Base-by-base conservation (phyloP, 2,329 filamentous ascomycete genomes). In the Ceratocystis alfenasii region DNA sequence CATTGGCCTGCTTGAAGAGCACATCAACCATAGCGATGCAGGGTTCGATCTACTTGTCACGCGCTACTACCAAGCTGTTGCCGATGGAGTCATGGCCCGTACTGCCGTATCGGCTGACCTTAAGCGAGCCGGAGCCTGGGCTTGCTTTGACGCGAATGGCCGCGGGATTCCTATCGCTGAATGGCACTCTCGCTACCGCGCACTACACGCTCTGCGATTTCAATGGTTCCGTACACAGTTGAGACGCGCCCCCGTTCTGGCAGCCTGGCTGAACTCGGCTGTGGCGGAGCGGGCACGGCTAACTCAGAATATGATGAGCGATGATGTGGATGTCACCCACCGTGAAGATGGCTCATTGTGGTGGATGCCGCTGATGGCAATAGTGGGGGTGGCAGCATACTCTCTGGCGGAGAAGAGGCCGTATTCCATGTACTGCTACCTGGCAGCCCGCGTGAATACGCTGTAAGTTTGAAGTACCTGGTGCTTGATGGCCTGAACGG, bases 61-160 rank as follows among this genome's bases (percentile, higher is more conserved):
- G 4, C 70, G 69, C 8, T 71, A 72, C 64, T 70, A 72, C 63
- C 30, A 22, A 22, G 72, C 71, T 22, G 71, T 73, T 68, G 68
- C 71, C 3, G 28, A 57, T 1, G 69, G 68, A 2, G 46, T 70
- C 2, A 60, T 62, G 0, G 50, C 28, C 30, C 48, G 46, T 8
- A 36, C 48, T 8, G 55, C 41, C 2, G 46, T 59, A 17, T 64
- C 61, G 1, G 48, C 66, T 30, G 57, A 33, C 28, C 60, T 55
- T 41, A 70, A 70, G 69, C 44, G 68, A 36, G 67, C 71, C 59
- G 66, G 69, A 30, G 36, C 46, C 12, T 64, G 63, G 63, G 5
- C 63, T n/a, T 64, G 63, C 17, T 64, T 64, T 10, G 63, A 57
- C 36, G 30, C 5, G 25, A 20, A 12, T 15, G 48, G 62, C 20